A percentile compares a stretch with the other conserved stretches of the same genome.
Conservation (phyloP, 257 asterid species). For the Buddleja alternifolia region DNA sequence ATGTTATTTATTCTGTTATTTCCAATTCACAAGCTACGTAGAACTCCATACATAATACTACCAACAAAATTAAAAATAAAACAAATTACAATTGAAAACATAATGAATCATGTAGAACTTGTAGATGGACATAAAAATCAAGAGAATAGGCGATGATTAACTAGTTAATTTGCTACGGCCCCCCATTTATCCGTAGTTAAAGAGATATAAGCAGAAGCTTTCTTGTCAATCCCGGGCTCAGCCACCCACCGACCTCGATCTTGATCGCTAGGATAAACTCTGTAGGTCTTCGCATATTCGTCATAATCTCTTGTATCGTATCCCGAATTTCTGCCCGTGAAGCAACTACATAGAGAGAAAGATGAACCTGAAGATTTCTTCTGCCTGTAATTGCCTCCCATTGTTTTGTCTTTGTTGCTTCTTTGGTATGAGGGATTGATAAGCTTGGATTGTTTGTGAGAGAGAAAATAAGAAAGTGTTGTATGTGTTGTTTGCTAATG, state of each 20-base stretch:
- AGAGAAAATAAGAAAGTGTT: too few species aligned
- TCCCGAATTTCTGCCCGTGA: conserved; percentile 35
- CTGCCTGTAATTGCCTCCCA: conserved; percentile 61
- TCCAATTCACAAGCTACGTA: too few species aligned
- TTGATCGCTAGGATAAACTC: conserved; percentile 56
- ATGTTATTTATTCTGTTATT: too few species aligned
- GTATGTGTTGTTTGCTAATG: conserved; percentile 9
- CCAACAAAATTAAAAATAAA: too few species aligned
- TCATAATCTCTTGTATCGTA: conserved; percentile 35
- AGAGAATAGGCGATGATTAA: too few species aligned
- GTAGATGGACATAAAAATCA: too few species aligned
- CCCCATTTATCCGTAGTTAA: conserved; percentile 47
- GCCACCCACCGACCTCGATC: conserved; percentile 67
- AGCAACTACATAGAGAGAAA: conserved; percentile 49
- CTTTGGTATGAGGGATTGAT: neutral
- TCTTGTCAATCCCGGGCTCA: conserved; percentile 62
- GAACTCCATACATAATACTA: too few species aligned
- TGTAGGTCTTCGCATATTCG: conserved; percentile 44
- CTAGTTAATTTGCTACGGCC: conserved; percentile 7
- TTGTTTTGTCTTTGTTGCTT: neutral
- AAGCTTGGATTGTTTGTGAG: neutral
- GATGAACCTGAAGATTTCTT: conserved; percentile 46
- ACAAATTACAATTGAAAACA: too few species aligned
- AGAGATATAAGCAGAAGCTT: conserved; percentile 54
- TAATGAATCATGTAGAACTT: too few species aligned